Base-by-base conservation (phyloP, 2,329 filamentous ascomycete genomes). In the Fusarium nygamai region DNA sequence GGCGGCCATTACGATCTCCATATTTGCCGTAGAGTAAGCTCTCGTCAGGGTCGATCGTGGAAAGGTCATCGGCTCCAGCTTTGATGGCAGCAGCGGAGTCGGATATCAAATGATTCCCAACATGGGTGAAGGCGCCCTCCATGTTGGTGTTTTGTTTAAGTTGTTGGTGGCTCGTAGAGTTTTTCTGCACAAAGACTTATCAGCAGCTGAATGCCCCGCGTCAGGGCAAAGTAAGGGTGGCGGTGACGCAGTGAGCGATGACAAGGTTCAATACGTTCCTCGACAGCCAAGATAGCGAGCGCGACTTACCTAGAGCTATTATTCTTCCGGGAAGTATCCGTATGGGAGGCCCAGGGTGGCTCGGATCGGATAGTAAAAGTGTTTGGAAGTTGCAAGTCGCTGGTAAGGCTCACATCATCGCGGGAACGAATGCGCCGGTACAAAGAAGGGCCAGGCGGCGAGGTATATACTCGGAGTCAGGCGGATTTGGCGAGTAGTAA, bases 71-170 rank as follows among this genome's bases (percentile, higher is more conserved):
- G 79, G 93, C 91, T 79, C 90, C 92, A 74, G 95, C 95, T 80
- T 97, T 97, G 84, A 98, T 98, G 72, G 93, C 94, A 69, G 93
- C 92, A 62, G 92, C 93, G 60, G 93, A 94, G 84, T 95, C 93
- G 80, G 93, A 95, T 80, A 96, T 91, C 77, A 95, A 86, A 84
- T 95, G 93, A 85, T 96, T 97, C 79, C 93, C 93, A 80, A 96
- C 90, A 84, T 96, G 93, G 72, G 92, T 96, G 82, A 97, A 97
- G 77, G 94, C 93, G 82, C 92, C 93, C 87, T 96, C 94, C 94
- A 96, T 96, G 77, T 77, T 86, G 79, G 64, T 72, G 68, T 77
- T 64, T 62, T 72, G 61, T 66, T 64, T 50, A 61, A 53, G 68
- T 75, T 71, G 57, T 64, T 62, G 73, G 73, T 69, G 67, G 76